Percentiles rank a stretch among this genome's conserved stretches.
phyloP scores from a whole-genome alignment of 1,139 yeast species.

The Yamadazyma aaseri region DNA sequence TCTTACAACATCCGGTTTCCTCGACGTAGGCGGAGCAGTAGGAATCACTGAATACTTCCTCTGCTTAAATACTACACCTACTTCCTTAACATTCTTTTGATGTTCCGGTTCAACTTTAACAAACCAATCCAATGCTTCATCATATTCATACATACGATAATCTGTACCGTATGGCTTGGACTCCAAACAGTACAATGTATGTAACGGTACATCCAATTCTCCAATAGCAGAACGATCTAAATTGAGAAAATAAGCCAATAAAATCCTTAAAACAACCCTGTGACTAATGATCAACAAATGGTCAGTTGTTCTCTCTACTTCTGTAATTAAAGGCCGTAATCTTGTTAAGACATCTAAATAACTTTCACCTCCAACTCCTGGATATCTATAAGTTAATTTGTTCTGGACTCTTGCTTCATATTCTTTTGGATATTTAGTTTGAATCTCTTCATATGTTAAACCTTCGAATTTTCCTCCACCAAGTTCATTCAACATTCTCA shows the following conservation, averaged over 20 bases:
- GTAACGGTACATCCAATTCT: slow-evolving; percentile 89
- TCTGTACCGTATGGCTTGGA: slow-evolving; percentile 95
- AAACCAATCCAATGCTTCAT: slow-evolving; percentile 78
- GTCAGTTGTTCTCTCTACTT: slow-evolving; percentile 87
- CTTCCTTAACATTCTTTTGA: slow-evolving; percentile 58
- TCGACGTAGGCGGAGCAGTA: slow-evolving; percentile 58
- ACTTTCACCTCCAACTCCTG: slow-evolving; percentile 97
- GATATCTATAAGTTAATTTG: slow-evolving; percentile 83
- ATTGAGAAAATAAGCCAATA: slow-evolving; percentile 86
- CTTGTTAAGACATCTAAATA: slow-evolving; percentile 91
- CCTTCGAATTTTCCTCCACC: slow-evolving; percentile 95
- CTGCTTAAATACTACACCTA: slow-evolving; percentile 64
- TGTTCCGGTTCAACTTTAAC: slow-evolving; percentile 68
- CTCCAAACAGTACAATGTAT: slow-evolving; percentile 84
- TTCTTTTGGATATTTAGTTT: slow-evolving; percentile 68
- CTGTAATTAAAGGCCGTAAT: slow-evolving; percentile 85
- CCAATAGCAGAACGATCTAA: slow-evolving; percentile 81
- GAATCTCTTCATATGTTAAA: slow-evolving; percentile 79
- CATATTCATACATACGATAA: slow-evolving; percentile 85
- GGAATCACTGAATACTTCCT: slow-evolving; percentile 72
- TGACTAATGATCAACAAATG: slow-evolving; percentile 83
- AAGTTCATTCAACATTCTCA: slow-evolving; percentile 90
- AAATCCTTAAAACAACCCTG: slow-evolving; percentile 84
- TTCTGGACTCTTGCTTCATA: slow-evolving; percentile 71
- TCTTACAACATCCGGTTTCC: slow-evolving; percentile 9